A percentile compares a stretch with the other conserved stretches of the same genome.
Conservation (phyloP, 2,329 filamentous ascomycete species). For the Xylaria sp. region DNA sequence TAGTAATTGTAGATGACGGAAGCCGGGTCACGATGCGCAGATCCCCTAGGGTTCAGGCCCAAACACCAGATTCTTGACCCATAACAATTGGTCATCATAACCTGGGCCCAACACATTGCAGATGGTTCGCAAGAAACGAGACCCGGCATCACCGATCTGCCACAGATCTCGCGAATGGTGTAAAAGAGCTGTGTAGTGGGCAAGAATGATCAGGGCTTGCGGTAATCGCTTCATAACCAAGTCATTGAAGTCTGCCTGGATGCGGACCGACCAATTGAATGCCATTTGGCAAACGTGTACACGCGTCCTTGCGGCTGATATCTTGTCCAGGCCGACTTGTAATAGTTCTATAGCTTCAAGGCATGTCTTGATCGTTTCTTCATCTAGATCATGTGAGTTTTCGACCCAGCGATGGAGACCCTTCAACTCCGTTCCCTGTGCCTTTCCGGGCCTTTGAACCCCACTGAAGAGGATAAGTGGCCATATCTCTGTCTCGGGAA, state of each 20-base stretch:
- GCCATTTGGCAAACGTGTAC: constrained; percentile 43
- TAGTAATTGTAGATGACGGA: neutral
- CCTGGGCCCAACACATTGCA: constrained; percentile 21
- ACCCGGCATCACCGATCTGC: constrained; percentile 43
- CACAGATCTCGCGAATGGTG: constrained; percentile 45
- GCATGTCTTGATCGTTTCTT: constrained; percentile 45
- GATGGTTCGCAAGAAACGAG: constrained; percentile 25
- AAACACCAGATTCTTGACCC: constrained; percentile 26
- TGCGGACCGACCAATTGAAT: constrained; percentile 45
- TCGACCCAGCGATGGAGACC: constrained; percentile 42
- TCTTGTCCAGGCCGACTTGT: constrained; percentile 44
- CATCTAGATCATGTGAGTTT: constrained; percentile 28
- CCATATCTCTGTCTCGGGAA: constrained; percentile 45
- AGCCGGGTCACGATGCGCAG: neutral
- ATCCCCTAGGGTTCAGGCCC: neutral
- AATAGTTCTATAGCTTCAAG: constrained; percentile 43
- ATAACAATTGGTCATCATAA: constrained; percentile 23
- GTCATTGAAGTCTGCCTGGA: constrained; percentile 42
- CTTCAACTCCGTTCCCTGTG: constrained; percentile 44
- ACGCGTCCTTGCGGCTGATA: constrained; percentile 20
- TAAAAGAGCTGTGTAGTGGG: constrained; percentile 47
- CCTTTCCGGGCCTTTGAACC: constrained; percentile 31
- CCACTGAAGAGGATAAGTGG: constrained; percentile 42
- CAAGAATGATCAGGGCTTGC: constrained; percentile 46
- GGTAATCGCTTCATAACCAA: constrained; percentile 42